A percentile compares a stretch with the other conserved stretches of the same genome.
Evolutionary conservation across 805 yeast species (phyloP).

Genomic region (Pichia sporocuriosa): DNA sequence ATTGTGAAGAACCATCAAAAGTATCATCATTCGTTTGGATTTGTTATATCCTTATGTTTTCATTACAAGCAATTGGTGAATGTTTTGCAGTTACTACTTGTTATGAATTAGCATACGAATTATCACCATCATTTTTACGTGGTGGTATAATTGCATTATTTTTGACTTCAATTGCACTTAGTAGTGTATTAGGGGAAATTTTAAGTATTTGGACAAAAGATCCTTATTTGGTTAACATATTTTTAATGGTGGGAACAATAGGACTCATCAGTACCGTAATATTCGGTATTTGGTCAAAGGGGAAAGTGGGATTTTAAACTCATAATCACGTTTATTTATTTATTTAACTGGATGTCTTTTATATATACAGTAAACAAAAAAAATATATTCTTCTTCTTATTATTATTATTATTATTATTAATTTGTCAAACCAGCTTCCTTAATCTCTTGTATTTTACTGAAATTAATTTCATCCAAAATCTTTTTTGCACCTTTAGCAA

Average conservation of each 20-base stretch:
- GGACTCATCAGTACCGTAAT: slow-evolving; percentile 20
- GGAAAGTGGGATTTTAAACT: not conserved
- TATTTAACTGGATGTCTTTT: not conserved
- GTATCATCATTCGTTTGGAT: slow-evolving; percentile 29
- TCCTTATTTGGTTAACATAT: slow-evolving; percentile 34
- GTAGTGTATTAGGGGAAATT: slow-evolving; percentile 39
- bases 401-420: no score
- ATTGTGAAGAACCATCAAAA: slow-evolving; percentile 14
- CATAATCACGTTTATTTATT: not conserved
- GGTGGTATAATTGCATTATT: slow-evolving; percentile 42
- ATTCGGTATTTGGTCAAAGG: slow-evolving; percentile 6
- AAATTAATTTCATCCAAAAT: slow-evolving; percentile 78
- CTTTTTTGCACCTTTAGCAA: slow-evolving; percentile 71
- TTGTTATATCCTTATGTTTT: slow-evolving; percentile 29
- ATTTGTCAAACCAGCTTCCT: slow-evolving; percentile 28
- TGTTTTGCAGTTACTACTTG: slow-evolving; percentile 47
- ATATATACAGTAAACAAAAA: not conserved
- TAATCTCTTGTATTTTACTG: slow-evolving; percentile 47
- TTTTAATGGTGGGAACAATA: slow-evolving; percentile 29
- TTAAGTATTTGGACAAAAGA: slow-evolving; percentile 34
- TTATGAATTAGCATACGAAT: slow-evolving; percentile 48
- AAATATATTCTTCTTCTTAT: no score
- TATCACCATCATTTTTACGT: slow-evolving; percentile 44
- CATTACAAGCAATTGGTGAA: slow-evolving; percentile 46
- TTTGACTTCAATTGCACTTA: slow-evolving; percentile 35